Base-by-base conservation (phyloP, 352 stramenopile genomes). In the Phytophthora chlamydospora region DNA sequence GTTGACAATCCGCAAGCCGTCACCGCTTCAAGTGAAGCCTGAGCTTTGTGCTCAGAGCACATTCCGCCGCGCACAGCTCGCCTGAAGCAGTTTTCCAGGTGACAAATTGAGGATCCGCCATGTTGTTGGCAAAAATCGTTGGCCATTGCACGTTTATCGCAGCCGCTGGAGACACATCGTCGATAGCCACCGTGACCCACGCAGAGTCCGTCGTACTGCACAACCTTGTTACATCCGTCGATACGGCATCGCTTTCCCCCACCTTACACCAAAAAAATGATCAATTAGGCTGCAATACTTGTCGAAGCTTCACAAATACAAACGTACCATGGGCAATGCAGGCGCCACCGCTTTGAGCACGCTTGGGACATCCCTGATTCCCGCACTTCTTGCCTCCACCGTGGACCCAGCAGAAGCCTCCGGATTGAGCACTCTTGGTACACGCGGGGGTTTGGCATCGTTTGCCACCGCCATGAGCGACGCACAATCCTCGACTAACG, bases 301-400 rank as follows among this genome's bases (percentile, higher is more conserved):
- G n/a, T n/a, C n/a, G 2, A 6, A 29, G 4, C 0, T 6, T 6
- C 45, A 0, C 17, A 11, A n/a, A 9, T 14, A 9, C 6, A 0
- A 14, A 1, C 58, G 32, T 47, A 62, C 80, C 77, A 45, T 88
- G 77, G 14, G 71, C 72, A 56, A 80, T 83, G 40, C 74, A 86
- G 40, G 69, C 72, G 11, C 76, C 76, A 17, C 76, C 76, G 10
- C 68, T 85, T 40, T 86, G 76, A 4, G 74, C 77, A 31, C 75
- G 68, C 64, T 84, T 88, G 32, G 68, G 67, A 47, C 78, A 88
- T n/a, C 66, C 68, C 8, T 78, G 65, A 5, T 59, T 65, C 31
- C 77, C 73, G 50, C 78, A 88, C 40, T 82, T 78, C 55, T 87
- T 89, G 57, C 80, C 80, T 8, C 80, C 80, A 32, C 80, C 80